Percentiles rank a stretch among this genome's conserved stretches.
Evolutionary conservation across 129 eudicot genomes (phyloP).

Genomic region (Centaurea solstitialis): DNA sequence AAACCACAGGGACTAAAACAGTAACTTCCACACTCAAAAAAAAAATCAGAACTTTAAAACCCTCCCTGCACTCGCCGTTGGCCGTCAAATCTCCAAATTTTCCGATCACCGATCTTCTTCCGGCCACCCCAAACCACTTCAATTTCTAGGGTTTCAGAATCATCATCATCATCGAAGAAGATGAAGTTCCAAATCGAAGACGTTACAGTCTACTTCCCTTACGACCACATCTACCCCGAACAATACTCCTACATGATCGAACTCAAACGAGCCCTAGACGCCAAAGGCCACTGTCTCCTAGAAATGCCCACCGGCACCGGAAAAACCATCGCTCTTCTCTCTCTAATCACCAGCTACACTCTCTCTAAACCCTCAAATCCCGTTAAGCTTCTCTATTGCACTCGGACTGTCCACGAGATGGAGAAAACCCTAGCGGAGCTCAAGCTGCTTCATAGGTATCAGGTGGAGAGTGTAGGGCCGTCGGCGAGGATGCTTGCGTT

Average conservation of each 20-base stretch:
- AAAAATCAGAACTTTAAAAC: neutral
- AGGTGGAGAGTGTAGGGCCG: slow-evolving; percentile 61
- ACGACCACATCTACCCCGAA: slow-evolving; percentile 94
- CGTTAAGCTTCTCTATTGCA: slow-evolving; percentile 75
- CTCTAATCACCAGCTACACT: slow-evolving; percentile 83
- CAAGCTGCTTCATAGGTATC: slow-evolving; percentile 61
- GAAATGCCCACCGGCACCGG: slow-evolving; percentile 99
- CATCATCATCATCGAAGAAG: neutral
- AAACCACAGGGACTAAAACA: too few relatives aligned
- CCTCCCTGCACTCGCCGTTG: too few relatives aligned
- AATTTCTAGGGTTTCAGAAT: neutral
- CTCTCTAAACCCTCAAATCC: slow-evolving; percentile 82
- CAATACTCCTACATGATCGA: slow-evolving; percentile 89
- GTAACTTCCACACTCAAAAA: too few relatives aligned
- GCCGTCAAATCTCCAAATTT: neutral
- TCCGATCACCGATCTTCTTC: neutral
- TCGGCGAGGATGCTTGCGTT: slow-evolving; percentile 69
- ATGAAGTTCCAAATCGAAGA: slow-evolving; percentile 96
- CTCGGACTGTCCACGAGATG: slow-evolving; percentile 99
- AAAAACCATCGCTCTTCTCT: slow-evolving; percentile 86
- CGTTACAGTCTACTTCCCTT: slow-evolving; percentile 93
- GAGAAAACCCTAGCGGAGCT: slow-evolving; percentile 95
- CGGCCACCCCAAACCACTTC: slow-evolving; percentile 12
- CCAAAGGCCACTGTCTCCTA: slow-evolving; percentile 85
- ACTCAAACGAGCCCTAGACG: slow-evolving; percentile 94